Evolutionary conservation across 805 yeast genomes (phyloP), one percentile per base, ranked within the genome.

Genomic region (Wickerhamomyces rabaulensis): DNA sequence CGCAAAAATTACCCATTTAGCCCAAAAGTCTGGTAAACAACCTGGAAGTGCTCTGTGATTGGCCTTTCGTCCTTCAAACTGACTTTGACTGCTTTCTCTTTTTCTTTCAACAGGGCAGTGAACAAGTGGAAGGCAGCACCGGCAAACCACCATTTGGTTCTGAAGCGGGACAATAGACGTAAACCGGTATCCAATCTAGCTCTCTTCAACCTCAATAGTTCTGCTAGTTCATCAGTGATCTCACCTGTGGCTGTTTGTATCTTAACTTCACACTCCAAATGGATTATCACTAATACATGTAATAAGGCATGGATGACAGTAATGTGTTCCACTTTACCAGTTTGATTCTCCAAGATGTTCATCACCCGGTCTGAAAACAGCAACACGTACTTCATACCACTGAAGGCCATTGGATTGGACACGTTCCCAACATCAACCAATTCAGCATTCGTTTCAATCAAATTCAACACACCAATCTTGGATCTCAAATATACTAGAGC

Each of bases 61-160:
- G 36, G 36, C 36, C 7, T 33, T 4, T 33, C 20, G 12, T n/a
- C 20, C 10, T 17, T 33, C 12, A 16, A 20, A 15, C 20, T 33
- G 2, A 33, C 3, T n/a, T 33, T 16, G 4, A 7, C 20, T 20
- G n/a, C 36, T 16, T 17, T 33, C 17, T 33, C 35, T 6, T 23
- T 33, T 19, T 42, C 35, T 25, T 19, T 39, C 39, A 44, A 33
- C 20, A 46, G 29, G 6, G 41, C 31, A 5, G 40, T 33, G 22
- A 47, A 47, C 12, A 40, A 12, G 39, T 37, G 21, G 29, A 31
- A 42, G 3, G 47, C 27, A 29, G 51, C 51, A n/a, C 48, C 51
- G 8, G 51, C 39, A 21, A 44, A 36, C 51, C 51, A 48, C 43
- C 43, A 48, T 29, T 42, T 48, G 7, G 17, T 8, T n/a, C 40